Base-by-base conservation (phyloP, 2,329 filamentous ascomycete species). In the Monosporascus sp. region DNA sequence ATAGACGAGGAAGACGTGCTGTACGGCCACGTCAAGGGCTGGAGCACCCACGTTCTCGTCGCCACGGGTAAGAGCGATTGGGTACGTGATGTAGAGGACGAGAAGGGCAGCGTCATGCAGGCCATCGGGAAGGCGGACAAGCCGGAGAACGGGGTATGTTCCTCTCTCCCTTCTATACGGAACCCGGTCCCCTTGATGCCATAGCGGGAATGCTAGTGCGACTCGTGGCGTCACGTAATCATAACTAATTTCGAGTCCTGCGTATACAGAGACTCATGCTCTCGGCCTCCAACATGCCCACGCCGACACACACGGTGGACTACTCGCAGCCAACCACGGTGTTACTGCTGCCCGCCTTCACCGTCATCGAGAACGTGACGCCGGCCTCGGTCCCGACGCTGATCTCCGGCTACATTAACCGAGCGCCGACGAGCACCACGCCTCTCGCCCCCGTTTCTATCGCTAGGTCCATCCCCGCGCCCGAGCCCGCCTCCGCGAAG, bases 1-100 rank as follows among this genome's bases (percentile, higher is more conserved):
- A 83, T 96, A 52, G 88, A 97, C 53, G 81, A 87, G 68, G 74
- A 79, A 7, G 90, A 96, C 67, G 76, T 85, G 62, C 74, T 99
- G 48, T 97, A 95, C 67, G 94, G 93, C 1, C 78, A 88, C 54
- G 82, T 97, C 57, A 89, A 90, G 65, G 90, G 85, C 37, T 97
- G 90, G 88, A 86, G 83, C 65, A 94, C 91, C 20, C 94, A 99
- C 72, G 68, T 96, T 57, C 76, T 99, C 35, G 90, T 97, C 17
- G 94, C 90, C 24, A 99, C 94, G n/a, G 90, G 91, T 56, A 96
- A 97, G 81, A 81, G 86, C 25, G 94, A 99, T 72, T 99, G 94
- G 94, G 88, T 93, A 66, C 76, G 89, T 55, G 88, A 96, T 74
- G 89, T 96, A 46, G 84, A 82, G 53, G 89, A 97, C 66, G 94